Conservation (phyloP, 352 stramenopile species). For the Phytophthora tubulina region DNA sequence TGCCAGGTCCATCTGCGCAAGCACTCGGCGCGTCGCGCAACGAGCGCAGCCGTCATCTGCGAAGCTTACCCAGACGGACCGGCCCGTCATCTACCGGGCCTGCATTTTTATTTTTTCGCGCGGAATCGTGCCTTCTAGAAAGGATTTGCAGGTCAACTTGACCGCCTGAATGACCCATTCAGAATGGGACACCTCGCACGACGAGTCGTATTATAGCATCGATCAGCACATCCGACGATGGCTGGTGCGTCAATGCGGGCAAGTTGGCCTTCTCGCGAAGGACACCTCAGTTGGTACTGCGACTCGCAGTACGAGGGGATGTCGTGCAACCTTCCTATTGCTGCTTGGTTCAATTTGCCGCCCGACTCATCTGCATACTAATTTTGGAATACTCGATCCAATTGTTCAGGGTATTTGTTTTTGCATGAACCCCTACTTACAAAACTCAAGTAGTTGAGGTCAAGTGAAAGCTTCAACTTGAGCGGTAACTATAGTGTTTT, state of each 20-base stretch:
- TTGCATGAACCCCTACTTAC: neutral
- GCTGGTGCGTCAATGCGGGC: neutral
- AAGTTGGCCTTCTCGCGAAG: neutral
- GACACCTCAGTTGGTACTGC: no score
- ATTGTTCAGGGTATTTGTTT: constrained; percentile 4
- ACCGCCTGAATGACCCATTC: neutral
- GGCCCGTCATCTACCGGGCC: constrained; percentile 7
- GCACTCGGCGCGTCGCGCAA: neutral
- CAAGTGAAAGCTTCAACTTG: constrained; percentile 18
- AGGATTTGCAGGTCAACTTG: constrained; percentile 12
- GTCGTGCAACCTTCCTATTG: no score
- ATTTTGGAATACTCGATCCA: neutral
- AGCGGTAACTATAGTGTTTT: constrained; percentile 8
- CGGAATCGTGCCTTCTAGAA: constrained; percentile 13
- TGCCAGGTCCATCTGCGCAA: constrained; percentile 4
- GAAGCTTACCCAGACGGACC: constrained; percentile 8
- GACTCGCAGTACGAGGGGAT: no score
- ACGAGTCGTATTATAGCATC: no score
- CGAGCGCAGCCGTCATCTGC: constrained; percentile 14
- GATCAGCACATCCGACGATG: constrained; percentile 5
- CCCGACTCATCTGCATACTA: neutral
- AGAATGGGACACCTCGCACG: no score
- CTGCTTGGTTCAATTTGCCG: no score
- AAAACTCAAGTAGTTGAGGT: neutral
- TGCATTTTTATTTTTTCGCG: constrained; percentile 17